phyloP scores from a whole-genome alignment of 345 rosid species.

The Populus tremula region DNA sequence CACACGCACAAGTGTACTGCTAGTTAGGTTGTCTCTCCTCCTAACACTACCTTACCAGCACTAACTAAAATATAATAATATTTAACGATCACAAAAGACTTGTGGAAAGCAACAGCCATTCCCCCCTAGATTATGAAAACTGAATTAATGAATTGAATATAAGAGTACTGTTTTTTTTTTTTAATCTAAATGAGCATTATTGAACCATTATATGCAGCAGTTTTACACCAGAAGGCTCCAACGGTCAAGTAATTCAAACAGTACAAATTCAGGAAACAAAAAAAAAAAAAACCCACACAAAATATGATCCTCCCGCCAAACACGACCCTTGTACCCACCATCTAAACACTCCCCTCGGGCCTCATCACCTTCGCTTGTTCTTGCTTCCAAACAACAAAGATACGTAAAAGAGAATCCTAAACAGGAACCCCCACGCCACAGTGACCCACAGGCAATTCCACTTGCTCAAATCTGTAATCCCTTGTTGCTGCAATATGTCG shows the following conservation, averaged over 20 bases:
- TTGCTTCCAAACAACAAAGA: slow-evolving; percentile 80
- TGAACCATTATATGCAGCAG: neutral
- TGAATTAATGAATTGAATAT: neutral
- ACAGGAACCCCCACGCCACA: slow-evolving; percentile 86
- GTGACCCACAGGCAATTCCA: slow-evolving; percentile 83
- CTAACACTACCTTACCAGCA: neutral
- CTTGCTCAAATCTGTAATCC: slow-evolving; percentile 62
- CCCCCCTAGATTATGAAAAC: neutral
- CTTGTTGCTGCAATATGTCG: slow-evolving; percentile 64
- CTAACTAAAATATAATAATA: neutral
- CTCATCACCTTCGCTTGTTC: slow-evolving; percentile 63
- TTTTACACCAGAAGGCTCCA: slow-evolving; percentile 1
- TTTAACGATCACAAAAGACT: neutral
- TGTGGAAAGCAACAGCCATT: neutral
- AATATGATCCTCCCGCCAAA: neutral
- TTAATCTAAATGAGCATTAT: neutral
- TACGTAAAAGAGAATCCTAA: slow-evolving; percentile 78
- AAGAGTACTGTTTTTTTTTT: too few species aligned
- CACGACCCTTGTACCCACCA: neutral
- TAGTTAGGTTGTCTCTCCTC: neutral
- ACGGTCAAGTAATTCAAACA: neutral
- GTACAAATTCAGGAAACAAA: neutral
- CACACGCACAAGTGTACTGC: neutral
- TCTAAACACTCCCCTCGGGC: too few species aligned
- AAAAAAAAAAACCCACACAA: neutral